A percentile compares a stretch with the other conserved stretches of the same genome.
phyloP scores from a whole-genome alignment of 495 filamentous ascomycete species.

The Xylaria flabelliformis region DNA sequence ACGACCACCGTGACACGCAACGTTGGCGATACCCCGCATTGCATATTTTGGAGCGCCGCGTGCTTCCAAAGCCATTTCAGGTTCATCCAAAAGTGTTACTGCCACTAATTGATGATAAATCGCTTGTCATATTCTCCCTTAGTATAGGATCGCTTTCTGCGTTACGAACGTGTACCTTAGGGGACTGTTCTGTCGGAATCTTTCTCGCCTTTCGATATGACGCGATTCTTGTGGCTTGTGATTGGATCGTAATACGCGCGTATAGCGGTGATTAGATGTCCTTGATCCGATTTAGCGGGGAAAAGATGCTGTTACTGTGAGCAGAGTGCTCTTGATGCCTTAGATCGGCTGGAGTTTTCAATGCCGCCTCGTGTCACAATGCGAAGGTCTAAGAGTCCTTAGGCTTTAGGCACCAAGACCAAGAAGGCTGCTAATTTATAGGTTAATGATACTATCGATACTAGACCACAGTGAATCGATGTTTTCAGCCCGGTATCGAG shows the following conservation, averaged over 20 bases:
- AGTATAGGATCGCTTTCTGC: not conserved
- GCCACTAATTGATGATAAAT: not conserved
- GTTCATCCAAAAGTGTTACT: not conserved
- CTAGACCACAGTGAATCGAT: not conserved
- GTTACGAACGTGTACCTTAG: not conserved
- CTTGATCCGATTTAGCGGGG: not conserved
- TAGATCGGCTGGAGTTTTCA: not conserved
- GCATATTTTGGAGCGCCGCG: not conserved
- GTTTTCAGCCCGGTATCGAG: not conserved
- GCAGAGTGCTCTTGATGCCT: not conserved
- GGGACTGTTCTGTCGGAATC: not conserved
- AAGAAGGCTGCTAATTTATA: not conserved
- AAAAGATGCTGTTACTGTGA: not conserved
- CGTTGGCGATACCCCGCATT: not conserved
- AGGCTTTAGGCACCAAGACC: conserved; percentile 10
- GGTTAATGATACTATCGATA: not conserved
- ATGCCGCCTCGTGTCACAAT: not conserved
- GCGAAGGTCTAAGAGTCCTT: not conserved
- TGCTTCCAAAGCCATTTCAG: not conserved
- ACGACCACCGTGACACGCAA: not conserved
- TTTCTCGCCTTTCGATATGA: not conserved
- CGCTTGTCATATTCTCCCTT: not conserved
- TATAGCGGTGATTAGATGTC: not conserved
- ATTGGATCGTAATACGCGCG: conserved; percentile 1
- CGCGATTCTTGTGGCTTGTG: not conserved